These are phyloP conservation scores for Trifolium subterraneum DNA, from an alignment of 306 rosid genomes.

Conservation along the genomic window DNA sequence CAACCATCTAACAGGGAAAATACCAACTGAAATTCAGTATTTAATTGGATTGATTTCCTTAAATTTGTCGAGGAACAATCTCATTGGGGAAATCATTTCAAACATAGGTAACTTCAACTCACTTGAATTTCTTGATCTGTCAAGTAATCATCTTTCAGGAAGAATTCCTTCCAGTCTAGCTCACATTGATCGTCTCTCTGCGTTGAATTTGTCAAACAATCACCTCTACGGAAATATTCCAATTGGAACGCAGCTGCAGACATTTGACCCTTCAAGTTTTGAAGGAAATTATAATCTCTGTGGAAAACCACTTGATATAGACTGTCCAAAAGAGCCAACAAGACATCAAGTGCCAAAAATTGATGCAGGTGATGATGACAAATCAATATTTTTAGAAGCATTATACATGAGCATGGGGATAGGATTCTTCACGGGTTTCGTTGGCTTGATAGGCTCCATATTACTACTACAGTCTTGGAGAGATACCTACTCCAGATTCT, in stretches of 20 bases:
- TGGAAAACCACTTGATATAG: not conserved
- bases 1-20: not conserved
- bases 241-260: not conserved
- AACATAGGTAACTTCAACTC: not conserved
- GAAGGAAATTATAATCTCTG: not conserved
- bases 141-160: not conserved
- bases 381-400: not conserved
- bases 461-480: not conserved
- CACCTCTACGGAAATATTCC: not conserved
- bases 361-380: not conserved
- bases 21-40: not conserved
- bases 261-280: not conserved
- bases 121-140: not conserved
- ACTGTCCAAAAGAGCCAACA: not conserved
- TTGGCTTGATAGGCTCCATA: conserved; percentile 17
- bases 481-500: not conserved
- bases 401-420: conserved; percentile 29
- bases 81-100: not conserved
- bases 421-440: conserved; percentile 8
- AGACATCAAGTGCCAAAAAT: not conserved
- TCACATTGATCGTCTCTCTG: not conserved
- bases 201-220: not conserved
- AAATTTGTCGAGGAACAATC: not conserved
- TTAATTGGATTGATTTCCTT: not conserved
- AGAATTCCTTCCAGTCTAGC: not conserved